Base-by-base conservation (phyloP, 2,329 filamentous ascomycete species). In the Cladosporium halotolerans region DNA sequence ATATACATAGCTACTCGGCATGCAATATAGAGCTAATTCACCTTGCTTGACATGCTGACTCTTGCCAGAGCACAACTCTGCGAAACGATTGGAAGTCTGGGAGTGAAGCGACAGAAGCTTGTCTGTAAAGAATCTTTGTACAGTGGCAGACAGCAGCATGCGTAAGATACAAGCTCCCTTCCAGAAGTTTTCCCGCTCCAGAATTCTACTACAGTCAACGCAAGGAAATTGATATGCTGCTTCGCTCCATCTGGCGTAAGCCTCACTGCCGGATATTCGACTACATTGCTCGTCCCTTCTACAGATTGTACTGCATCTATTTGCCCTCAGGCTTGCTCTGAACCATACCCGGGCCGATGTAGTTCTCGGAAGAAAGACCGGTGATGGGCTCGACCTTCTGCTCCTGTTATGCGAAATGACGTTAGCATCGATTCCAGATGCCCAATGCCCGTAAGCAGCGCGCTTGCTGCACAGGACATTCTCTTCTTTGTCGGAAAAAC, bases 341-440 rank as follows among this genome's bases (percentile, higher is more conserved):
- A 62, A 95, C 81, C 51, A 58, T 57, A 66, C 89, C 88, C 69
- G 82, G 81, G 73, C 89, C 89, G 60, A 73, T 75, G 78, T 95
- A 95, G 65, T 83, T 84, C 70, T 86, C 82, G 68, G 86, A 86
- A 62, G 85, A 80, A 74, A 93, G 76, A 79, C 90, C 90, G 59
- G 86, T 89, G 72, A 96, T 81, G 58, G 90, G 90, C 71, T 96
- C 90, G 70, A 88, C 79, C 68, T 85, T 87, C 83, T 95, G 88
- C 70, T 78, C 78, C 88, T 95, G 71, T 70, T 45, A 34, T 53
- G 23, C 31, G 31, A 34, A 57, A 55, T 38, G 34, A 28, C 23
- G 60, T 66, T 36, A 56, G 46, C 6, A 31, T 36, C 7, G 8
- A 3, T 28, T 18, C 3, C 4, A 9, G 11, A 16, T 42, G 16